Evolutionary conservation across 169 alveolate genomes (phyloP), one percentile per base, ranked within the genome.

Genomic region (Plasmodium malariae): DNA sequence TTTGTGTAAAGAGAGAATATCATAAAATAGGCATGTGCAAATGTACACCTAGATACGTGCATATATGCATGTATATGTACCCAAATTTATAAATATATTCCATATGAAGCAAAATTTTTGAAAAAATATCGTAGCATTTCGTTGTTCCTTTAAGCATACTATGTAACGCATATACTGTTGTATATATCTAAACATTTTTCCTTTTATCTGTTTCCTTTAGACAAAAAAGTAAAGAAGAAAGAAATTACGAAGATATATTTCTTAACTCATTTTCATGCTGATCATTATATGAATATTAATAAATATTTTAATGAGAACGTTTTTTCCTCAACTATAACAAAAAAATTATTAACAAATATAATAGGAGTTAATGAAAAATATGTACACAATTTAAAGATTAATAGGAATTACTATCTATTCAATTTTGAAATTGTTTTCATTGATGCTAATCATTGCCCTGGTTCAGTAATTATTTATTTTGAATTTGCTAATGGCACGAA

Each of bases 391-490:
- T 86, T 86, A 86, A 72, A 86, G 69, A 62, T 86, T 48, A 86
- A 86, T 49, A 86, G 26, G 59, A 45, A 62, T 69, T 86, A 86
- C 43, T 54, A 69, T 62, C 74, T 86, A 43, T 86, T 72, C 62
- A 86, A 86, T 70, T 86, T 86, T 63, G 78, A 72, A 54, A 24
- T 86, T 6, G 40, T 62, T 86, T 86, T 86, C 34, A 62, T 86
- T 51, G 92, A 73, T 30, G 92, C 92, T 32, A 86, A 86, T 45
- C 92, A 86, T 34, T 86, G 92, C 55, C 92, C 92, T 45, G 92
- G 92, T 34, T 86, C 92, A 11, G 87, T 86, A 36, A 86, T 86
- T 19, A 86, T 86, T 54, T 72, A 60, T 86, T 86, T 86, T 69
- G 74, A 30, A 65, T 86, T 86, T 69, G 34, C 67, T 30, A 72